Evolutionary conservation across 2,329 filamentous ascomycete species (phyloP).

Genomic region (Metarhizium robertsii): DNA sequence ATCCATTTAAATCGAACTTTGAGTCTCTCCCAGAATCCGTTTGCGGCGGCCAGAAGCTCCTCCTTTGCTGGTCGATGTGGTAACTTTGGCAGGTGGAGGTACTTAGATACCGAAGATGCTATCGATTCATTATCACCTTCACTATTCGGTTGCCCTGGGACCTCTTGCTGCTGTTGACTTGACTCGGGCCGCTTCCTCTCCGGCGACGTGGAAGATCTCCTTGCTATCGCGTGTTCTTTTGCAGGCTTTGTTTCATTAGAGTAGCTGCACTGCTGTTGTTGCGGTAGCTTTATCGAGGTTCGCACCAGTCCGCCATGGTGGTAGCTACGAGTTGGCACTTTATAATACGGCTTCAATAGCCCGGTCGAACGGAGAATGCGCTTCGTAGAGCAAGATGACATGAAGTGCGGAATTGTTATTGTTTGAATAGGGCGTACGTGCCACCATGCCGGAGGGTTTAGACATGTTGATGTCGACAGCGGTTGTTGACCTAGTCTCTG

Average conservation of each 20-base stretch:
- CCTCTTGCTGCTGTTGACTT: not conserved
- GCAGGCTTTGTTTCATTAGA: not conserved
- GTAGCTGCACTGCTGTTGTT: not conserved
- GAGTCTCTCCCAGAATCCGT: constrained; percentile 82
- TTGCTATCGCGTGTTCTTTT: not conserved
- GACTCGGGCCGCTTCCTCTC: not conserved
- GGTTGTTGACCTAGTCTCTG: constrained; percentile 4
- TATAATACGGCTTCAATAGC: not conserved
- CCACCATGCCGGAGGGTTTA: not conserved
- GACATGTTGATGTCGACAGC: not conserved
- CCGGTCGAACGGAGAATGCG: not conserved
- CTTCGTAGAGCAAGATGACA: not conserved
- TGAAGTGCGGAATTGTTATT: not conserved
- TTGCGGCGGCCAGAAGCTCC: constrained; percentile 83
- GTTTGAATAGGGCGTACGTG: not conserved
- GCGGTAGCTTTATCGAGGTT: not conserved
- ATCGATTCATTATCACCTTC: constrained; percentile 29
- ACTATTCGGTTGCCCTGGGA: constrained; percentile 5
- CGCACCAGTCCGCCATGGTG: not conserved
- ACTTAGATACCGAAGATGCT: constrained; percentile 46
- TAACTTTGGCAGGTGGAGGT: constrained; percentile 55
- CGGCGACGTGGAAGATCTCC: not conserved
- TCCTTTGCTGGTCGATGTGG: constrained; percentile 89
- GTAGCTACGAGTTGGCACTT: not conserved
- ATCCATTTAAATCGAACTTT: constrained; percentile 96